phyloP scores from a whole-genome alignment of 208 protist species.

The Acanthamoeba castellanii region DNA sequence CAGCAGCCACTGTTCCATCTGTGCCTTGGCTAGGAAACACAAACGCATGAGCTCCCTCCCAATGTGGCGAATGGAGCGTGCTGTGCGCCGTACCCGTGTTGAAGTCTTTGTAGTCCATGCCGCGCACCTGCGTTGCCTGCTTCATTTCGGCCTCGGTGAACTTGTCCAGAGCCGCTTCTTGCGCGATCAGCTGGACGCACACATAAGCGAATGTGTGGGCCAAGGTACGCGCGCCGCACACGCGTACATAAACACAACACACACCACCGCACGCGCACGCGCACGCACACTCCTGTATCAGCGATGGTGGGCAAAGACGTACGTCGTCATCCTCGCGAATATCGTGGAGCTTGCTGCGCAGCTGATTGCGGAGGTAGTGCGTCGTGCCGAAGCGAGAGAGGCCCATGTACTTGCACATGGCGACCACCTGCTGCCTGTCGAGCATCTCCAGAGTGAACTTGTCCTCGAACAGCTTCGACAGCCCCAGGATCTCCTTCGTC shows the following conservation, averaged over 20 bases:
- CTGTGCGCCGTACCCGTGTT: background rate
- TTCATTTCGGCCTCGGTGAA: slow-evolving; percentile 76
- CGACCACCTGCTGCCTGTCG: slow-evolving; percentile 73
- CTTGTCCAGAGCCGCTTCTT: slow-evolving; percentile 71
- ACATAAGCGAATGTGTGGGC: background rate
- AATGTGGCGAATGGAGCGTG: background rate
- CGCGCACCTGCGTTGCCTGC: slow-evolving; percentile 40
- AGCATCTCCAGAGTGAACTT: slow-evolving; percentile 90
- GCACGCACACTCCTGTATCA: too few species aligned
- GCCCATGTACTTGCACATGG: slow-evolving; percentile 74
- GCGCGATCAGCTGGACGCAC: slow-evolving; percentile 55
- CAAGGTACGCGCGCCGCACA: too few species aligned
- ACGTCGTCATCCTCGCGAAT: slow-evolving; percentile 78
- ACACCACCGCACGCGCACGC: background rate
- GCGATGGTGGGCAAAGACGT: background rate
- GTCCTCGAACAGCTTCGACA: slow-evolving; percentile 87
- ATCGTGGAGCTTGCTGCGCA: slow-evolving; percentile 61
- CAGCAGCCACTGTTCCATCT: slow-evolving; percentile 3
- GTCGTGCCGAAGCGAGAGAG: slow-evolving; percentile 73
- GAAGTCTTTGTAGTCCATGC: slow-evolving; percentile 73
- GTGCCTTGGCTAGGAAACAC: slow-evolving; percentile 2
- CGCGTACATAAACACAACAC: too few species aligned
- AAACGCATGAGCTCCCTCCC: background rate
- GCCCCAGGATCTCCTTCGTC: slow-evolving; percentile 82
- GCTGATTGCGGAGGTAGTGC: slow-evolving; percentile 61